A percentile compares a stretch with the other conserved stretches of the same genome.
Evolutionary conservation across 192 early-diverging fungal species (phyloP).

Genomic region (Endogone sp.): DNA sequence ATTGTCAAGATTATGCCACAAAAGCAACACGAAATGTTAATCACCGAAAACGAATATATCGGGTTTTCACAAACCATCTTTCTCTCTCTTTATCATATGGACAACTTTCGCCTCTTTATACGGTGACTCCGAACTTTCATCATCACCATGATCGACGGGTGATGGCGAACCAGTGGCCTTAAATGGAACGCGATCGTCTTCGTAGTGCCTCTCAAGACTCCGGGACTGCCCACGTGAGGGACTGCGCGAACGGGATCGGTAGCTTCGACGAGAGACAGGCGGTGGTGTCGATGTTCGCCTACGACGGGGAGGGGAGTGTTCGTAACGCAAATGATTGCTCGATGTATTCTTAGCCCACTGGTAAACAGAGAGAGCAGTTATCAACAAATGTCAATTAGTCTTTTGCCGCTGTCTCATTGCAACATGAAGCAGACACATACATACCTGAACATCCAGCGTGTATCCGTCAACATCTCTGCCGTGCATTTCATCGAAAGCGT

Average conservation of each 20-base stretch:
- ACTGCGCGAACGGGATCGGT: no score
- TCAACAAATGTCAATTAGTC: not conserved
- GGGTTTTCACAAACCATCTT: no score
- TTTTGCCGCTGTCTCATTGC: no score
- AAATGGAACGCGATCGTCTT: not conserved
- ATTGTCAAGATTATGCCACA: no score
- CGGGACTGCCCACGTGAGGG: not conserved
- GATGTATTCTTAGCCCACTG: conserved; percentile 11
- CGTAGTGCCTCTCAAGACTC: not conserved
- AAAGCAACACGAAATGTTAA: no score
- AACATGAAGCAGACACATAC: no score
- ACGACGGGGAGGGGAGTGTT: conserved; percentile 2
- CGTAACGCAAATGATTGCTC: conserved; percentile 5
- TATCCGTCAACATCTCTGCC: conserved; percentile 76
- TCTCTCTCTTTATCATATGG: no score
- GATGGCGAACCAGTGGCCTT: not conserved
- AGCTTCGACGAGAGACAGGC: not conserved
- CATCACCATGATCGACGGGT: no score
- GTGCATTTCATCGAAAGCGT: conserved; percentile 94
- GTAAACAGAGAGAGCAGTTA: not conserved
- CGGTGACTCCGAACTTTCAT: no score
- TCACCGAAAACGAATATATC: no score
- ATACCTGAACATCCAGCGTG: conserved; percentile 76
- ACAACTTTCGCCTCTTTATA: no score
- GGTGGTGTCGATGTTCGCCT: not conserved